Conservation (phyloP, 805 yeast species). For the Spathaspora gorwiae region DNA sequence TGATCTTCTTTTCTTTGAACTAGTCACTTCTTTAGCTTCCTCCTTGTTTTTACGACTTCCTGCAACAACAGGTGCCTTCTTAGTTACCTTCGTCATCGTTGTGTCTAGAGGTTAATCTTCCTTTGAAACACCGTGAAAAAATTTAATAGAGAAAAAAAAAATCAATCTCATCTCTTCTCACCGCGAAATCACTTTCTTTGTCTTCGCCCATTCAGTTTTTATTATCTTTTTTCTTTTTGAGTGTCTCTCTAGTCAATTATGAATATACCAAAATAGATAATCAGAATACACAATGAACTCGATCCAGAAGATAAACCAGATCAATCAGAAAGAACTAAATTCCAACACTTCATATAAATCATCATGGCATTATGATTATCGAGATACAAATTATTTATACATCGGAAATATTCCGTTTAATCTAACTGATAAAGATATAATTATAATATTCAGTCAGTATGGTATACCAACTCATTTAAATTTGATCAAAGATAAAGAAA, state of each 20-base stretch:
- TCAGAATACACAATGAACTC: slow-evolving; percentile 27
- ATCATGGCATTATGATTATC: slow-evolving; percentile 88
- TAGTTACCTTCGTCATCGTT: slow-evolving; percentile 8
- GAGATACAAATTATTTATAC: slow-evolving; percentile 69
- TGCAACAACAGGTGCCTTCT: not conserved
- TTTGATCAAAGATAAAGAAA: slow-evolving; percentile 56
- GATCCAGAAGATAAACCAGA: slow-evolving; percentile 43
- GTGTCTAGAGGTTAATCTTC: not conserved
- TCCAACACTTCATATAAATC: slow-evolving; percentile 52
- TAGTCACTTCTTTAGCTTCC: slow-evolving; percentile 1
- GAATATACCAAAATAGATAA: not conserved
- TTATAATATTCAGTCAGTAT: slow-evolving; percentile 80
- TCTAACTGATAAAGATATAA: slow-evolving; percentile 69
- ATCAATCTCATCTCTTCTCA: slow-evolving; percentile 5
- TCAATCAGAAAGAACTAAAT: slow-evolving; percentile 67
- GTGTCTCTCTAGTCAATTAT: not conserved
- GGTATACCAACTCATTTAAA: slow-evolving; percentile 80
- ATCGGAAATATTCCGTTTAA: slow-evolving; percentile 69
- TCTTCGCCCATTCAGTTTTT: no score
- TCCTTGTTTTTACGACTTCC: not conserved
- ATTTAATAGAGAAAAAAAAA: not conserved
- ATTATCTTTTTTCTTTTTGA: not conserved
- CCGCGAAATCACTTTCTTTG: no score
- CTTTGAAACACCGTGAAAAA: not conserved
- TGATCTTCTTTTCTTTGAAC: slow-evolving; percentile 13